These are phyloP conservation scores for Trichoderma gamsii DNA, from an alignment of 495 filamentous ascomycete genomes.

Conservation along the genomic window DNA sequence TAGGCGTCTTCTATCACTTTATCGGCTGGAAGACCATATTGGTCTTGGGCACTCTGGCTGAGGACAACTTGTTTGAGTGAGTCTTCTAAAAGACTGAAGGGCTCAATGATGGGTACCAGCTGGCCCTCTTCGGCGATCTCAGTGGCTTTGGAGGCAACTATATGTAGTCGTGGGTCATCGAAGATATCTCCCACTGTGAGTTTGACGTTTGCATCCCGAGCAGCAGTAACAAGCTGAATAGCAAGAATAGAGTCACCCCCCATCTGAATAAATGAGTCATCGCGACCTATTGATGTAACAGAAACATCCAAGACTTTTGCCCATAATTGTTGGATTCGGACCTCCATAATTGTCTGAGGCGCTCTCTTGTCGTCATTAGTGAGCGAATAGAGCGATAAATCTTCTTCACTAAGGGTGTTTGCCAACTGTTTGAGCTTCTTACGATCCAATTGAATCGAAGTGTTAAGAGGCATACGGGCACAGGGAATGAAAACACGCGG, in stretches of 20 bases:
- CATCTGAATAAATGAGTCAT: conserved; percentile 39
- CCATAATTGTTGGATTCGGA: conserved; percentile 40
- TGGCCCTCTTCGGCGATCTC: background rate
- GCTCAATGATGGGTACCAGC: background rate
- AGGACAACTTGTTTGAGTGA: conserved; percentile 17
- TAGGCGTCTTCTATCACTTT: background rate
- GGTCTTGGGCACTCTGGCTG: conserved; percentile 37
- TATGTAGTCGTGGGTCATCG: background rate
- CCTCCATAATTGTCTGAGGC: conserved; percentile 35
- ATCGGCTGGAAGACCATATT: conserved; percentile 12
- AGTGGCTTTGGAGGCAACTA: conserved; percentile 12
- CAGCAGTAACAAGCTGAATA: conserved; percentile 34
- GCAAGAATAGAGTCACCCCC: conserved; percentile 41
- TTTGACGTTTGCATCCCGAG: conserved; percentile 23
- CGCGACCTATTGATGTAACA: conserved; percentile 32
- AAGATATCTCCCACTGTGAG: background rate
- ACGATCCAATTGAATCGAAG: conserved; percentile 48
- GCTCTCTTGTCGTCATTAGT: conserved; percentile 29
- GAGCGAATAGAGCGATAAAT: conserved; percentile 31
- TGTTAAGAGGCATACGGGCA: conserved; percentile 32
- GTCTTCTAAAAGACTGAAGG: background rate
- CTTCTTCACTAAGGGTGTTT: conserved; percentile 31
- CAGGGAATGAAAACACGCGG: conserved; percentile 47
- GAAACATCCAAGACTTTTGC: conserved; percentile 35
- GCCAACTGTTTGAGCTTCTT: conserved; percentile 39